These are phyloP conservation scores for Gracilaria gracilis DNA, from an alignment of 23 red algal genomes.

Conservation along the genomic window DNA sequence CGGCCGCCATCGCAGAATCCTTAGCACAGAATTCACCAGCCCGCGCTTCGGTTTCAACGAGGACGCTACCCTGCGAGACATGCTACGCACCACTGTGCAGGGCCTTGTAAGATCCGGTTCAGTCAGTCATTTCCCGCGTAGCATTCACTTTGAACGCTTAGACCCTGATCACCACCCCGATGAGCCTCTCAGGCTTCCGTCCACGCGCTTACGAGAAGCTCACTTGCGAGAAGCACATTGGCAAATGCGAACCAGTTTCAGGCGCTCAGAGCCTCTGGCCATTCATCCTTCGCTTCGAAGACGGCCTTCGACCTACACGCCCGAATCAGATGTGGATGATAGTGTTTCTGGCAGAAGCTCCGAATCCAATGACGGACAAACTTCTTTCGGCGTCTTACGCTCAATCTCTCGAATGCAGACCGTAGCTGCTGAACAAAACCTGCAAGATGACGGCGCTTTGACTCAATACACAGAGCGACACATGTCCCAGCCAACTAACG, in stretches of 20 bases:
- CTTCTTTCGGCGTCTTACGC: conserved; percentile 6
- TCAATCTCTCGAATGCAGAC: conserved; percentile 9
- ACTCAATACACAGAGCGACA: neutral
- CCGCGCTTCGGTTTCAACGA: neutral
- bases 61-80: conserved; percentile 1
- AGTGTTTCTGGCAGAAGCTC: neutral
- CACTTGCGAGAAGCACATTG: conserved; percentile 7
- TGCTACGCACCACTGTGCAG: conserved; percentile 14
- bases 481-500: neutral
- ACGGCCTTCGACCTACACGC: neutral
- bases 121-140: conserved; percentile 31
- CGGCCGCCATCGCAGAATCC: conserved; percentile 19
- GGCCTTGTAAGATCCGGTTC: conserved; percentile 18
- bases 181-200: conserved; percentile 17
- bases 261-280: neutral
- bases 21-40: neutral
- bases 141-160: conserved; percentile 27
- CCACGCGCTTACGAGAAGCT: neutral
- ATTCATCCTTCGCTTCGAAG: conserved; percentile 29
- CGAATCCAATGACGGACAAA: neutral
- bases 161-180: conserved; percentile 23
- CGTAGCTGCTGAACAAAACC: neutral
- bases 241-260: conserved; percentile 16
- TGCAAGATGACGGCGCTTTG: neutral
- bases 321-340: neutral